Percentiles rank a stretch among this genome's conserved stretches.
Conservation (phyloP, 305 asterid genomes). For the Fraxinus ornus region DNA sequence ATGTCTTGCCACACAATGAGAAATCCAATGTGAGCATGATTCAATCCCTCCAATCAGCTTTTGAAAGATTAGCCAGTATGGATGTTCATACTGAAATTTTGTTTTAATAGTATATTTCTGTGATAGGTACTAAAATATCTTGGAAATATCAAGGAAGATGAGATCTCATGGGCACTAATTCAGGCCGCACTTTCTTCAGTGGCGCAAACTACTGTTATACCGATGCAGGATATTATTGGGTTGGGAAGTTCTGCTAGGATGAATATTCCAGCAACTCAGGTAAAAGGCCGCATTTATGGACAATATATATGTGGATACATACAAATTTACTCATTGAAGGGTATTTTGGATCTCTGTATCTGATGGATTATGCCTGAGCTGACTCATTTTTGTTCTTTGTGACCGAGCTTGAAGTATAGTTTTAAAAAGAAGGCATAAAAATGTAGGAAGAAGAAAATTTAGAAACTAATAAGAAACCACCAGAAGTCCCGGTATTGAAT, state of each 20-base stretch:
- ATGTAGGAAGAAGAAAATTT: neutral
- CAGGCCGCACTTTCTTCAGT: slow-evolving; percentile 80
- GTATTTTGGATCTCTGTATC: neutral
- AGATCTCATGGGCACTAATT: slow-evolving; percentile 83
- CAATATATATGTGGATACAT: neutral
- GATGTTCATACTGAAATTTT: slow-evolving; percentile 13
- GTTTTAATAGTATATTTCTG: slow-evolving; percentile 20
- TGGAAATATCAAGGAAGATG: slow-evolving; percentile 51
- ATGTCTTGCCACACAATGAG: slow-evolving; percentile 70
- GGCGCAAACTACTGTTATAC: slow-evolving; percentile 80
- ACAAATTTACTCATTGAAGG: neutral
- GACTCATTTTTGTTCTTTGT: neutral
- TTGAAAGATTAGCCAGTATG: neutral
- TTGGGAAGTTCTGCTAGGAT: slow-evolving; percentile 89
- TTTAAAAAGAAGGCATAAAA: neutral
- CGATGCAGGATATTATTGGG: slow-evolving; percentile 92
- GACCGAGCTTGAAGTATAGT: neutral
- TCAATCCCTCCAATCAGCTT: slow-evolving; percentile 9
- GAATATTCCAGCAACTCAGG: slow-evolving; percentile 97
- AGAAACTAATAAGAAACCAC: neutral
- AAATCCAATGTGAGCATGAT: slow-evolving; percentile 63
- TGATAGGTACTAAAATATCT: slow-evolving; percentile 77
- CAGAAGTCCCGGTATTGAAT: neutral
- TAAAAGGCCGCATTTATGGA: slow-evolving; percentile 23
- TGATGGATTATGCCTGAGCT: neutral